Evolutionary conservation across 768 basidiomycete genomes (phyloP), one percentile per base, ranked within the genome.

Genomic region (Boletus insuetus): DNA sequence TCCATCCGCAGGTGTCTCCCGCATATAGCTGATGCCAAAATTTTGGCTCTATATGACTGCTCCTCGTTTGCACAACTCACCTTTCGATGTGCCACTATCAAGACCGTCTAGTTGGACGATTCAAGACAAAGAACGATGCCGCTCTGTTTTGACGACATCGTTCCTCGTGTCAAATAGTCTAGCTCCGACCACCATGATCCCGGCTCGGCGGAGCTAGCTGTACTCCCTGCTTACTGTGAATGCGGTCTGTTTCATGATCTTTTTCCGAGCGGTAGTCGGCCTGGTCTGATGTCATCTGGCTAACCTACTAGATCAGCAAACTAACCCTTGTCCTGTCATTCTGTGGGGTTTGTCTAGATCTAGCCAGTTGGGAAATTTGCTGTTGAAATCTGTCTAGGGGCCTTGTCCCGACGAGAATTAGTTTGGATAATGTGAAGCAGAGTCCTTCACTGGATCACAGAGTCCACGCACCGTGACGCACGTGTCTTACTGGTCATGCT

Each of bases 401-500:
- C 29, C 29, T 6, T 6, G 24, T 24, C 24, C 29, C 9, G 8
- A 9, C 29, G 29, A 29, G 29, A 8, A 2, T 29, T 29, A 29
- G 29, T 9, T 29, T 29, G 9, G 41, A 39, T 19, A 35, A 43
- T 41, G 39, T 45, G 44, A 19, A 10, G 16, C 41, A 43, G 32
- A 39, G 40, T 39, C 38, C 46, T 29, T 34, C 19, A n/a, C n/a
- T n/a, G n/a, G n/a, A n/a, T n/a, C n/a, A 45, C 11, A 11, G 37
- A 14, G n/a, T 51, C 24, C 26, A 31, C 41, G 13, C 34, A 35
- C 34, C 14, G 34, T 14, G 13, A 35, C 34, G 34, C 13, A 44
- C 52, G 52, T 62, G 56, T 16, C 26, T 32, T 34, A 24, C 19
- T 19, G 16, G 42, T 35, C 43, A 44, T 38, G 51, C 46, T 54